Base-by-base conservation (phyloP, 768 basidiomycete species). In the Omphalotus guepiniiformis region DNA sequence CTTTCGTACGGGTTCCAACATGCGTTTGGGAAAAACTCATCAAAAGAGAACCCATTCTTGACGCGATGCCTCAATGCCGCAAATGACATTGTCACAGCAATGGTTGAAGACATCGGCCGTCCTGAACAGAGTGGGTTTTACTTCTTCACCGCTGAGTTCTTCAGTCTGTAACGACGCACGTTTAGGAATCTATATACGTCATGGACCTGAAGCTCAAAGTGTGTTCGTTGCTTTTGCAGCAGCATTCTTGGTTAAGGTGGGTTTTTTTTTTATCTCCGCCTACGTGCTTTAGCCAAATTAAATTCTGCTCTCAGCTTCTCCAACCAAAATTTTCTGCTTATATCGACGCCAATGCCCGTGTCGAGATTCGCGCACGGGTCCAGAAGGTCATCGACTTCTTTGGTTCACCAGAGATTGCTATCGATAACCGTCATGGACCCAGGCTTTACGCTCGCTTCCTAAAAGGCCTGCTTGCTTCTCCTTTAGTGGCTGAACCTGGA, bases 361-460 rank as follows among this genome's bases (percentile, higher is more conserved):
- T 68, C 15, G 79, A 83, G 50, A 86, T 91, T 47, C 77, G 79
- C 18, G 59, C 63, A 0, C 68, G 80, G 19, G 85, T 93, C 0
- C 79, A 83, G 57, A 72, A 74, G 47, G 79, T 85, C 49, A 75
- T 85, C 38, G 73, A 85, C 50, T 72, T 89, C 1, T 73, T 92
- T 3, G 76, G 77, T 3, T 80, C 82, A 0, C 75, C 84, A 5
- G 80, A 83, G 46, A 78, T 92, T 15, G 82, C 83, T 16, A 75
- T 92, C 49, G 90, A 93, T 63, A 83, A 87, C 22, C 81, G 82
- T 15, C 88, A 92, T 58, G 86, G 85, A 0, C 89, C 88, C 1
- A 85, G 81, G 59, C 68, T 91, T 4, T 91, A 89, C 61, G 79
- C 89, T 0, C 82, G 79, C 39, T 92, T 92, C 75, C 71, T 93